Percentiles rank a stretch among this genome's conserved stretches.
These are phyloP conservation scores for Sporothrix schenckii DNA, from an alignment of 2,329 filamentous ascomycete genomes.

Conservation along the genomic window DNA sequence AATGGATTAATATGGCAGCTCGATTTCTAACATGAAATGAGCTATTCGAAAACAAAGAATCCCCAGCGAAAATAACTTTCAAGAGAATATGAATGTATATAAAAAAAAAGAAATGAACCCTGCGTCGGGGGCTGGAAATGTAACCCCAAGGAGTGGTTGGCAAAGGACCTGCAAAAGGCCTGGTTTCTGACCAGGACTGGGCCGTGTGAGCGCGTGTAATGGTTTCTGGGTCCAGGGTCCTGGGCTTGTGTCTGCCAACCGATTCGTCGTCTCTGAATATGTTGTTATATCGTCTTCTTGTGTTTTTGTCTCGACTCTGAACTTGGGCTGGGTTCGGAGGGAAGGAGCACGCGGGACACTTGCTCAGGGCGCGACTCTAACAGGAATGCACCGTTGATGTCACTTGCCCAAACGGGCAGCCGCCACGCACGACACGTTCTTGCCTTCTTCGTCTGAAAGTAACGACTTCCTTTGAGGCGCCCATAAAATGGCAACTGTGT, in stretches of 20 bases:
- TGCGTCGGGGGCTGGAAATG: slow-evolving; percentile 17
- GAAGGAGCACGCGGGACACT: slow-evolving; percentile 9
- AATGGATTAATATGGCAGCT: background rate
- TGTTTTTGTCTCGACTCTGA: background rate
- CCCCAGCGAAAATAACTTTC: background rate
- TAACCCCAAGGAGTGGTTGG: slow-evolving; percentile 10
- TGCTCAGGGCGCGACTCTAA: background rate
- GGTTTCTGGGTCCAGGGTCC: background rate
- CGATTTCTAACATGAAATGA: too few species aligned
- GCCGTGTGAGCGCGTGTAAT: background rate
- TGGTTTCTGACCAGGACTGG: background rate
- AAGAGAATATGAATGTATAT: background rate
- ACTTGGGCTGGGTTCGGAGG: background rate
- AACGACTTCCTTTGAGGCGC: background rate
- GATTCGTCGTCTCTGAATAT: background rate
- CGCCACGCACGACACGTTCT: slow-evolving; percentile 2
- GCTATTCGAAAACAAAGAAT: background rate
- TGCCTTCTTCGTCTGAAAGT: slow-evolving; percentile 1
- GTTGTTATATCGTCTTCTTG: background rate
- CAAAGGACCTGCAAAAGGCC: too few species aligned
- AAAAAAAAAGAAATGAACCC: background rate
- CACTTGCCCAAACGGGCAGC: slow-evolving; percentile 26
- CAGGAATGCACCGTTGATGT: slow-evolving; percentile 20
- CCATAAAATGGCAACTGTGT: background rate
- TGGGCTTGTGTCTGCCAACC: background rate